Conservation (phyloP, 768 basidiomycete genomes). For the Phanerochaete carnosa region DNA sequence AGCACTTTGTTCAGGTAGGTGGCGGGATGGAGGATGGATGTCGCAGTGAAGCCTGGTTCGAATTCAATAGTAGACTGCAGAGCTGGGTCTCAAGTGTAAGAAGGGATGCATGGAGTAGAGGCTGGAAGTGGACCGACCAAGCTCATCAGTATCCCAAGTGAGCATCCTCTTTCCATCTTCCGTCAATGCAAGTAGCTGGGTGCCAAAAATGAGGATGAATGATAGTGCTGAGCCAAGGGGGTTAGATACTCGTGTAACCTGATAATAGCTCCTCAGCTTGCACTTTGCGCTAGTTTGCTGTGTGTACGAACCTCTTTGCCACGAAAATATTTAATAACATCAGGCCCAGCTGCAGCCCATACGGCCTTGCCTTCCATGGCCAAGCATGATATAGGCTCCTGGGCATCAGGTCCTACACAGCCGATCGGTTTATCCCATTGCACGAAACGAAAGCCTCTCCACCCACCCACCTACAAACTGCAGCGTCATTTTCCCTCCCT, state of each 20-base stretch:
- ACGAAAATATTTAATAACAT: conserved; percentile 75
- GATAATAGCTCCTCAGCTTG: conserved; percentile 27
- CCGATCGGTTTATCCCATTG: neutral
- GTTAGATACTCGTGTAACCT: conserved; percentile 50
- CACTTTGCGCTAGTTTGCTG: neutral
- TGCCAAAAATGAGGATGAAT: conserved; percentile 76
- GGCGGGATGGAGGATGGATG: conserved; percentile 82
- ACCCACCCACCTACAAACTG: conserved; percentile 84
- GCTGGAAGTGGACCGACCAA: conserved; percentile 41
- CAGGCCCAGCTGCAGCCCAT: conserved; percentile 70
- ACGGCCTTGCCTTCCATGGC: conserved; percentile 83
- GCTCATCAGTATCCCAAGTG: conserved; percentile 66
- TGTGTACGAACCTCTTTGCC: conserved; percentile 71
- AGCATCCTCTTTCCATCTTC: conserved; percentile 77
- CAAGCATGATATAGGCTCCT: conserved; percentile 69
- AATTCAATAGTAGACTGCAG: conserved; percentile 72
- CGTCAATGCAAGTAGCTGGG: conserved; percentile 73
- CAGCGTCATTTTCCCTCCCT: conserved; percentile 87
- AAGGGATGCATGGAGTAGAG: neutral
- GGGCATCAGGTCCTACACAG: conserved; percentile 74
- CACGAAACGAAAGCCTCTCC: neutral
- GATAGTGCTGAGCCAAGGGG: conserved; percentile 59
- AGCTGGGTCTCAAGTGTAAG: conserved; percentile 32
- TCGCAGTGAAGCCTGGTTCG: conserved; percentile 82
- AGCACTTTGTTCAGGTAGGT: conserved; percentile 97